A percentile compares a stretch with the other conserved stretches of the same genome.
phyloP scores from a whole-genome alignment of 768 basidiomycete genomes.

The Mycena crocata region DNA sequence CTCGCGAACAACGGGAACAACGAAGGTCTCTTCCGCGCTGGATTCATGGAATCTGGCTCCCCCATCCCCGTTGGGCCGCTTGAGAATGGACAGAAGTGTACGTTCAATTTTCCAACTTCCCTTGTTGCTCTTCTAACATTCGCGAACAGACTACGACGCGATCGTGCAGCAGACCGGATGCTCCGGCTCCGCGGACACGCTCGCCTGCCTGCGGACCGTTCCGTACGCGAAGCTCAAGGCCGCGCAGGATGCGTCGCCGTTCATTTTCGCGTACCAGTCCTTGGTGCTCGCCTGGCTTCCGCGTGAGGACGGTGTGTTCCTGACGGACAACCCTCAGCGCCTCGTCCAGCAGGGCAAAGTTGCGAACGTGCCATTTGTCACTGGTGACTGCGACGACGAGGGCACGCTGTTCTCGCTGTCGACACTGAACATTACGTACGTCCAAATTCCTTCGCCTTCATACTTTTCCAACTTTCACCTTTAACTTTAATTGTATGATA shows the following conservation, averaged over 20 bases:
- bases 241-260: slow-evolving; percentile 56
- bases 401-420: slow-evolving; percentile 64
- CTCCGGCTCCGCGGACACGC: slow-evolving; percentile 50
- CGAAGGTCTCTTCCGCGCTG: slow-evolving; percentile 62
- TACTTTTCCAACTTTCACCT: no score
- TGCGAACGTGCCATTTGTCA: slow-evolving; percentile 62
- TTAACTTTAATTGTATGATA: no score
- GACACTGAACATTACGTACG: slow-evolving; percentile 62
- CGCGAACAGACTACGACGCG: slow-evolving; percentile 57
- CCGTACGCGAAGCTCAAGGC: slow-evolving; percentile 52
- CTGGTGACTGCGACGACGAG: slow-evolving; percentile 70
- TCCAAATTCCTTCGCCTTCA: no score
- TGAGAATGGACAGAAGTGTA: slow-evolving; percentile 54
- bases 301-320: slow-evolving; percentile 62
- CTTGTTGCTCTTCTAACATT: neutral
- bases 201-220: slow-evolving; percentile 56
- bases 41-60: slow-evolving; percentile 63
- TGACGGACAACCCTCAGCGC: slow-evolving; percentile 55
- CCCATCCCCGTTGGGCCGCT: slow-evolving; percentile 60
- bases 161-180: slow-evolving; percentile 57
- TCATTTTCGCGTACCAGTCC: slow-evolving; percentile 58
- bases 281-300: slow-evolving; percentile 59
- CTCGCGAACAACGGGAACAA: slow-evolving; percentile 56
- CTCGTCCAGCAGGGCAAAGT: slow-evolving; percentile 57
- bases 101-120: slow-evolving; percentile 22